Base-by-base conservation (phyloP, 306 rosid genomes). In the Pueraria montana region DNA sequence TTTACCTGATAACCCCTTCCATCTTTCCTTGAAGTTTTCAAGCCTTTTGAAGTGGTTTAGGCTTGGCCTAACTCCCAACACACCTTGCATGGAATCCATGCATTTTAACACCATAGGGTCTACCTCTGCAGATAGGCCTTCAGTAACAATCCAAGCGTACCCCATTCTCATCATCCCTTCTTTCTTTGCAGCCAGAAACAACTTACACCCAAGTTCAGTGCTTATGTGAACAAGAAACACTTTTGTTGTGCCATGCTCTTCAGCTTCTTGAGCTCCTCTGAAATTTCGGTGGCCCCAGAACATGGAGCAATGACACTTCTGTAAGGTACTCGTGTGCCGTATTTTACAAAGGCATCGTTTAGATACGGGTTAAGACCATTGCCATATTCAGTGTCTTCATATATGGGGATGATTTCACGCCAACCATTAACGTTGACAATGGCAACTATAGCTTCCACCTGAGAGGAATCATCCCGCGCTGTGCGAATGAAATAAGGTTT, bases 41-140 rank as follows among this genome's bases (percentile, higher is more conserved):
- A 52, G 23, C 23, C 59, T 52, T 14, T 52, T 52, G 59, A 24
- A 52, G 24, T 18, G 3, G 3, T 55, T 20, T 55, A 14, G 24
- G 0, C 63, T 55, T 20, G 63, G 63, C 63, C 63, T 55, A 55
- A 55, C 30, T 18, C 63, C 63, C 27, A 55, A 20, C 12, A 55
- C 63, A 55, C 63, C 63, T 55, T 55, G 63, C 63, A 55, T 55
- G 26, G 63, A 55, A 55, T 55, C 63, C 27, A 55, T 18, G 63
- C 63, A 55, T 55, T 20, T 55, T 20, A 3, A 7, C 4, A 55
- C 27, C 63, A 55, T 55, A 55, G 63, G 63, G 13, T 20, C 30
- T 18, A 20, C 24, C 27, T 55, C 63, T 55, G 13, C 12, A 55
- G 63, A 55, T 20, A 55, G 30, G 27, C 63, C 63, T 55, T 55